Percentiles rank a stretch among this genome's conserved stretches.
These are phyloP conservation scores for Zygotorulaspora chibaensis DNA, from an alignment of 805 yeast genomes.

Conservation along the genomic window DNA sequence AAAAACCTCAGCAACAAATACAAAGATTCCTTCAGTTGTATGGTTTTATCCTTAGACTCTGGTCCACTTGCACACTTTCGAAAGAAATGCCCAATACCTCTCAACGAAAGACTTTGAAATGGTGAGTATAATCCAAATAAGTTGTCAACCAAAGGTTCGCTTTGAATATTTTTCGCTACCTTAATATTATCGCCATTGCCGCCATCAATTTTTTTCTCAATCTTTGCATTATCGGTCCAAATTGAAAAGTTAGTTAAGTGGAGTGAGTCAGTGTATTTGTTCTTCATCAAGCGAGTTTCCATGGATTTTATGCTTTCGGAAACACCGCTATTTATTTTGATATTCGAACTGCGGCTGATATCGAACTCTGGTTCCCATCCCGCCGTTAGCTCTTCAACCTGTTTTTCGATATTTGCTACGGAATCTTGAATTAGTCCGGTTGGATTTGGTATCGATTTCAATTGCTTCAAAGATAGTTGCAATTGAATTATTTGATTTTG, in stretches of 20 bases:
- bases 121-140: conserved; percentile 32
- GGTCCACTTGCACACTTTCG: conserved; percentile 13
- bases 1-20: conserved; percentile 30
- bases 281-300: conserved; percentile 29
- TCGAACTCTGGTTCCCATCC: conserved; percentile 26
- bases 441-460: conserved; percentile 13
- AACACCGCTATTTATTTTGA: background rate
- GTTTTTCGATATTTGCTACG: conserved; percentile 16
- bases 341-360: conserved; percentile 3
- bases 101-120: conserved; percentile 26
- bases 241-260: conserved; percentile 23
- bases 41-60: conserved; percentile 11
- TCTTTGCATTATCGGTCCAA: conserved; percentile 15
- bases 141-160: conserved; percentile 29
- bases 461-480: conserved; percentile 16
- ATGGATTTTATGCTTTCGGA: conserved; percentile 15
- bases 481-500: conserved; percentile 16
- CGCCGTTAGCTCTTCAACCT: conserved; percentile 14
- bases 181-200: background rate
- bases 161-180: conserved; percentile 7
- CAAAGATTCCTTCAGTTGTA: conserved; percentile 24
- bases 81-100: conserved; percentile 30
- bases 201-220: background rate
- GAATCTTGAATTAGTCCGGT: conserved; percentile 11
- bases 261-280: conserved; percentile 25